phyloP scores from a whole-genome alignment of 2,329 filamentous ascomycete genomes.

The Talaromyces rugulosus region DNA sequence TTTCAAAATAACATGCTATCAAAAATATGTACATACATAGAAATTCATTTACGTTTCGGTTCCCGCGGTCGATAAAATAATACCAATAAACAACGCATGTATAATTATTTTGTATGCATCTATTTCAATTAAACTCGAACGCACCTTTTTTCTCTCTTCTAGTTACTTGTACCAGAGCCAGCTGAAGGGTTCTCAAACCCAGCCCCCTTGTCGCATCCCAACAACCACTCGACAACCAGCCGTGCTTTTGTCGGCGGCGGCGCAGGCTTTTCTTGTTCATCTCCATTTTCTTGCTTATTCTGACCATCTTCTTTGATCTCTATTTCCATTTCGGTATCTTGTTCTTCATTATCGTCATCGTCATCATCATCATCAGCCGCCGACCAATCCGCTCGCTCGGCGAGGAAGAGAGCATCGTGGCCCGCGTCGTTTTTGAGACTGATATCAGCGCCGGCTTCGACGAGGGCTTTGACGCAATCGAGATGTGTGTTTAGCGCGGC shows the following conservation, averaged over 20 bases:
- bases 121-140: slow-evolving; percentile 6
- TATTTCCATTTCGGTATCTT: slow-evolving; percentile 6
- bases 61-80: neutral
- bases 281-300: neutral
- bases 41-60: neutral
- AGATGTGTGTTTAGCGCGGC: slow-evolving; percentile 86
- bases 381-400: slow-evolving; percentile 64
- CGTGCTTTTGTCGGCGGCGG: slow-evolving; percentile 30
- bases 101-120: neutral
- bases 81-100: neutral
- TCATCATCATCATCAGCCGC: slow-evolving; percentile 52
- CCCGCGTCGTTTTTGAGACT: slow-evolving; percentile 77
- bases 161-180: slow-evolving; percentile 16
- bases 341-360: slow-evolving; percentile 17
- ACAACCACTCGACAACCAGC: slow-evolving; percentile 40
- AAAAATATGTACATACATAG: neutral
- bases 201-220: slow-evolving; percentile 34
- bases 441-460: slow-evolving; percentile 72
- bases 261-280: neutral
- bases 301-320: slow-evolving; percentile 16
- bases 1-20: neutral
- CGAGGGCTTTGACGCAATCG: slow-evolving; percentile 69
- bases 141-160: slow-evolving; percentile 14
- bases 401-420: slow-evolving; percentile 72
- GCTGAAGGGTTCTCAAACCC: slow-evolving; percentile 26